A percentile compares a stretch with the other conserved stretches of the same genome.
Conservation (phyloP, 2,329 filamentous ascomycete genomes). For the Furcasterigmium sp. region DNA sequence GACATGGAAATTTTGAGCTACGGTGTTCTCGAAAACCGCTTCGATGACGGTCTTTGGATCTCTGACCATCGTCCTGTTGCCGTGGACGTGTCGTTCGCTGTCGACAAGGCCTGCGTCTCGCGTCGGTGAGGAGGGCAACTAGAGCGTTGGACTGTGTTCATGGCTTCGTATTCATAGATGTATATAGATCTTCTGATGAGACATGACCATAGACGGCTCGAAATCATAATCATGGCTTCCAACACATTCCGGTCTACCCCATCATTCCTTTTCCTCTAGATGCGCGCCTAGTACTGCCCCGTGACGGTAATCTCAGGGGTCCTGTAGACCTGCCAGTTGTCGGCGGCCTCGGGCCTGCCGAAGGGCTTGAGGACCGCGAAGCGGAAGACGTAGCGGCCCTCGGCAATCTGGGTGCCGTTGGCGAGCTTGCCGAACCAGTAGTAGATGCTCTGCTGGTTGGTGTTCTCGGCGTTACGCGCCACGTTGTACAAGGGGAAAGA, state of each 20-base stretch:
- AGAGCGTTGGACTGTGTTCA: not conserved
- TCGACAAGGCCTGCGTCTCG: not conserved
- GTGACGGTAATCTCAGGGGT: slow-evolving; percentile 25
- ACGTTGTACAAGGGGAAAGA: slow-evolving; percentile 17
- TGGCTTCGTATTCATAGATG: not conserved
- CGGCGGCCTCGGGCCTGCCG: slow-evolving; percentile 31
- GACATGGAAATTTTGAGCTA: slow-evolving; percentile 17
- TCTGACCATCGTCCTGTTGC: slow-evolving; percentile 26
- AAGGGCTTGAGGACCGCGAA: slow-evolving; percentile 36
- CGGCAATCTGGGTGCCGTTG: slow-evolving; percentile 33
- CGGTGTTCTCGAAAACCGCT: slow-evolving; percentile 18
- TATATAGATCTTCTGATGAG: not conserved
- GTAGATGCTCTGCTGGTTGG: slow-evolving; percentile 10
- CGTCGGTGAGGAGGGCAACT: not conserved
- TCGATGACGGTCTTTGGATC: slow-evolving; percentile 21
- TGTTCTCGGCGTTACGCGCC: slow-evolving; percentile 11
- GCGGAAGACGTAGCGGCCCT: slow-evolving; percentile 33
- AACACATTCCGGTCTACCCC: too few relatives aligned
- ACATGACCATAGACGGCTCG: not conserved
- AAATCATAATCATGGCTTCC: not conserved
- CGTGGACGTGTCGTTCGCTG: slow-evolving; percentile 16
- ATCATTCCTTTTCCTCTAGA: not conserved
- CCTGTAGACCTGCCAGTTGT: slow-evolving; percentile 36
- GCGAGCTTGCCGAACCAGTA: slow-evolving; percentile 40
- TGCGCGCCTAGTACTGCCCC: slow-evolving; percentile 6